Evolutionary conservation across 192 early-diverging fungal genomes (phyloP), one percentile per base, ranked within the genome.

Genomic region (Umbelopsis vinacea): DNA sequence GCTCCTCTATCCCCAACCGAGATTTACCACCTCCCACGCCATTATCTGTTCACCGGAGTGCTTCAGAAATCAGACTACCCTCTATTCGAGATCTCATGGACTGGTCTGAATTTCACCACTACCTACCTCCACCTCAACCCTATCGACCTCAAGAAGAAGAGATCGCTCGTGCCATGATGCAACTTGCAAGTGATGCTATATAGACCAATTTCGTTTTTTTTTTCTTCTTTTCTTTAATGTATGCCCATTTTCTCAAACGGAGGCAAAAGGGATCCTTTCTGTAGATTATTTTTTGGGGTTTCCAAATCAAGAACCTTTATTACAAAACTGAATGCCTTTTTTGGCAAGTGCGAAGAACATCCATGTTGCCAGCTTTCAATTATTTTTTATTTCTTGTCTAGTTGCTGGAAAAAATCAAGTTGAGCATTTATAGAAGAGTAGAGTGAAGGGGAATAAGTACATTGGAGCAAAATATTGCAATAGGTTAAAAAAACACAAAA

Each of bases 151-250:
- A 63, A 37, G 71, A 73, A 52, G 71, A 67, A n/a, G 71, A 73
- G 52, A 66, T 66, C 8, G 71, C 71, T 6, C 60, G 38, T 23
- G 71, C 71, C 10, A 73, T 73, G 71, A 73, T 73, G 71, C 71
- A 73, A 19, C 48, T 73, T 22, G 60, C 71, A 14, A 63, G 57
- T 29, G 29, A 63, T 17, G 17, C 57, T 37, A 63, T n/a, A 63
- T 63, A 63, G 57, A 63, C 15, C 4, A 29, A 37, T 37, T 55
- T 23, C 8, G 24, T 2, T 6, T 1, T 3, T 52, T 52, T 37
- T 55, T 23, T 14, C 53, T 2, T 6, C 6, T 3, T 52, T 52
- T 52, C 15, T 52, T 52, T 52, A 21, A 52, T 43, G 40, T 43
- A 43, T 52, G 50, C 17, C 9, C 6, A 29, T 52, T 52, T 52